Evolutionary conservation across 768 basidiomycete species (phyloP).

Genomic region (Mrakia gelida): DNA sequence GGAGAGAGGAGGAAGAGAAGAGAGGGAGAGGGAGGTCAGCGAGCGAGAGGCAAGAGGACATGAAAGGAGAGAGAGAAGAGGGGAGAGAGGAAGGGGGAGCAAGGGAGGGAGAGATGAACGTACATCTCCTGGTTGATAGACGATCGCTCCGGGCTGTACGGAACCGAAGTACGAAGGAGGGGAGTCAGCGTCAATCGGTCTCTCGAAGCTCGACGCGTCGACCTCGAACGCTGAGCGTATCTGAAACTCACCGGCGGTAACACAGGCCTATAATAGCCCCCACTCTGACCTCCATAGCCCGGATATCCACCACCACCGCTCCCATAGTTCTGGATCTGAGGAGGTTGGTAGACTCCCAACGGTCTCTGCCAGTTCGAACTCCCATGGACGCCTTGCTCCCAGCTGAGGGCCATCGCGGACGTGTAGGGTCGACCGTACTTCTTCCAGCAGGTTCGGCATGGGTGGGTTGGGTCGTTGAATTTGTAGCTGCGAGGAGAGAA

Average conservation of each 20-base stretch:
- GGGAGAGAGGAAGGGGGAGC: too few species aligned
- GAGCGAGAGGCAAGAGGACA: too few species aligned
- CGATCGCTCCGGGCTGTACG: not conserved
- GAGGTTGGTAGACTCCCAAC: not conserved
- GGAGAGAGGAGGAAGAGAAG: not conserved
- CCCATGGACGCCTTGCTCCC: not conserved
- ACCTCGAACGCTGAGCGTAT: not conserved
- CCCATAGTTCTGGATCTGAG: not conserved
- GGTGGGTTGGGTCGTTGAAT: constrained; percentile 27
- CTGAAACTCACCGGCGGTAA: not conserved
- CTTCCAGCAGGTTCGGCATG: constrained; percentile 23
- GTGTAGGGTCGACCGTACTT: constrained; percentile 20
- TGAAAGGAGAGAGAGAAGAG: not conserved
- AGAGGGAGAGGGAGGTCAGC: not conserved
- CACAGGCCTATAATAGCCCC: constrained; percentile 3
- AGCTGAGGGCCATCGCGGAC: not conserved
- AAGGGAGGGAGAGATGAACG: not conserved
- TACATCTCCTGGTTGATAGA: constrained; percentile 22
- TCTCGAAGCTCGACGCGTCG: not conserved
- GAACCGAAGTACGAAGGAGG: not conserved
- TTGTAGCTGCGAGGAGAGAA: not conserved
- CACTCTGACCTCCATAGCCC: not conserved
- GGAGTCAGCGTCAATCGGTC: not conserved
- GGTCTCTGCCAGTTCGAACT: constrained; percentile 21
- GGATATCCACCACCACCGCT: not conserved